Evolutionary conservation across 2,329 filamentous ascomycete genomes (phyloP).

Genomic region (Ceratocystis diversiconidia): DNA sequence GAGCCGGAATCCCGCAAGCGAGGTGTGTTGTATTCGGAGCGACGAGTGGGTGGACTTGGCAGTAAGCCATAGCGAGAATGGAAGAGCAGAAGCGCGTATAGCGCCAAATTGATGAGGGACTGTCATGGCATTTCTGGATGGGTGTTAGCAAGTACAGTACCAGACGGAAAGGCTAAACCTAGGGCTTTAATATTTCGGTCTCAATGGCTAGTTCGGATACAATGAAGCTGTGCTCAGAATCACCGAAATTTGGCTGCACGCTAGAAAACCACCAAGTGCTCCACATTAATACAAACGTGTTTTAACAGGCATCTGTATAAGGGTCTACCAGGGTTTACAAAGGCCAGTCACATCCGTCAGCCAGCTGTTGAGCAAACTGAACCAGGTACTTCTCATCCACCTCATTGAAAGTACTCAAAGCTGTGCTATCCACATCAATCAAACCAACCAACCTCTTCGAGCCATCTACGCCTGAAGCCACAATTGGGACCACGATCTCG

Average conservation of each 20-base stretch:
- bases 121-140: background rate
- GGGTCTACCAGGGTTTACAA: constrained; percentile 7
- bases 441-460: constrained; percentile 48
- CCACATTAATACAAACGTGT: background rate
- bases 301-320: background rate
- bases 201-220: no score
- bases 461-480: constrained; percentile 27
- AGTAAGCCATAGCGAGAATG: background rate
- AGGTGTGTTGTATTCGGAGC: background rate
- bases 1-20: background rate
- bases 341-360: constrained; percentile 49
- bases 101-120: background rate
- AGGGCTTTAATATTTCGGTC: no score
- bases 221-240: background rate
- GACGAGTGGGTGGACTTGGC: background rate
- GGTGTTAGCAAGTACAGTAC: no score
- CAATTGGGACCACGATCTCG: constrained; percentile 68
- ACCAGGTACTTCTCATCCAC: constrained; percentile 54
- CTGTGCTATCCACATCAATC: constrained; percentile 67
- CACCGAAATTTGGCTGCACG: background rate
- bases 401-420: constrained; percentile 50
- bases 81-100: background rate
- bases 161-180: background rate
- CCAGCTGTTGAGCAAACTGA: constrained; percentile 46
- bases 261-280: background rate